Evolutionary conservation across 2,329 filamentous ascomycete genomes (phyloP).

Genomic region (Pseudogymnoascus sp.): DNA sequence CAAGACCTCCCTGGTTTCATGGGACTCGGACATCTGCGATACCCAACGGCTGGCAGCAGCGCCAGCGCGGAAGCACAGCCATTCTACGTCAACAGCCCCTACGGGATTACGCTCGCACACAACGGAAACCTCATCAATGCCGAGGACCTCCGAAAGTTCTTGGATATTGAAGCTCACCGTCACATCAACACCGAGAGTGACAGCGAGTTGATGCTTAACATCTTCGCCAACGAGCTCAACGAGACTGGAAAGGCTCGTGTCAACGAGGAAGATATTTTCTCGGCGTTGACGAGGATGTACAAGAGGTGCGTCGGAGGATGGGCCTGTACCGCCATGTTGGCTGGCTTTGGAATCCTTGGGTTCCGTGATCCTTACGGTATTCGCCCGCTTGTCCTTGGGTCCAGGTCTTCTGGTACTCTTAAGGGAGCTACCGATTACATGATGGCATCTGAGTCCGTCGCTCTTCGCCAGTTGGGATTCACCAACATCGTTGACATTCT

Average conservation of each 20-base stretch:
- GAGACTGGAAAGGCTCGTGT: slow-evolving; percentile 75
- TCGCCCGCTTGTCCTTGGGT: slow-evolving; percentile 73
- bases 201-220: slow-evolving; percentile 79
- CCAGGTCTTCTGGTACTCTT: slow-evolving; percentile 56
- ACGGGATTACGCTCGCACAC: slow-evolving; percentile 73
- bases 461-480: slow-evolving; percentile 75
- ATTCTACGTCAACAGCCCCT: slow-evolving; percentile 85
- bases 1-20: slow-evolving; percentile 74
- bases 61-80: slow-evolving; percentile 82
- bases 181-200: slow-evolving; percentile 74
- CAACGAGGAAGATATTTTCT: slow-evolving; percentile 71
- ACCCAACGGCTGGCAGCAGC: slow-evolving; percentile 81
- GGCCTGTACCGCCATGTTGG: slow-evolving; percentile 76
- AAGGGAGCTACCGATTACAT: slow-evolving; percentile 72
- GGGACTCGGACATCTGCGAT: slow-evolving; percentile 79
- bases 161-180: slow-evolving; percentile 31
- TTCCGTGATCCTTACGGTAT: slow-evolving; percentile 78
- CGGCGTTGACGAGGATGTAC: slow-evolving; percentile 65
- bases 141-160: slow-evolving; percentile 53
- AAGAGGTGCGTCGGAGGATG: slow-evolving; percentile 65
- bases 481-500: slow-evolving; percentile 66
- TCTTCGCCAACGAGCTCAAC: slow-evolving; percentile 76
- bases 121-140: slow-evolving; percentile 88
- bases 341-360: slow-evolving; percentile 71
- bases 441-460: slow-evolving; percentile 84